phyloP scores from a whole-genome alignment of 495 filamentous ascomycete genomes.

The Lasiosphaeris hirsuta region DNA sequence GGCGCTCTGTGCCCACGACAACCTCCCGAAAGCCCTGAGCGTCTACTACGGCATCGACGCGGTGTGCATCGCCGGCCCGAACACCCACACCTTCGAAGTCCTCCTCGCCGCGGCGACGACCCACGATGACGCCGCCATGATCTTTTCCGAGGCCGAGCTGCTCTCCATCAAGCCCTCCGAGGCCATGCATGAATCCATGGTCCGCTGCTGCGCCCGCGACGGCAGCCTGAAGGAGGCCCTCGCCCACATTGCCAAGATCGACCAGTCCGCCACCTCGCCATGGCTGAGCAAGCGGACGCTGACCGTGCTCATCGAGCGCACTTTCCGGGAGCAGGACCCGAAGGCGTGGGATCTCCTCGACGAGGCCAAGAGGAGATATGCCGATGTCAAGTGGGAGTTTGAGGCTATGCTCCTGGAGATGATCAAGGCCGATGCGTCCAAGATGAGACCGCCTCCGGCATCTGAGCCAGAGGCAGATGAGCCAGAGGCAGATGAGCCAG shows the following conservation, averaged over 20 bases:
- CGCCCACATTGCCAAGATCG: slow-evolving; percentile 55
- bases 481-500: too few relatives aligned
- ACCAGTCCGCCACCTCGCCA: slow-evolving; percentile 13
- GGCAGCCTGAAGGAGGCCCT: slow-evolving; percentile 57
- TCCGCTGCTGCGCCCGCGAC: slow-evolving; percentile 59
- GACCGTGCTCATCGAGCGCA: slow-evolving; percentile 40
- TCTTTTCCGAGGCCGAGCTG: slow-evolving; percentile 70
- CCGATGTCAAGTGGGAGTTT: slow-evolving; percentile 23
- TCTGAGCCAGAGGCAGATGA: too few relatives aligned
- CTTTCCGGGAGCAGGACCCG: slow-evolving; percentile 37
- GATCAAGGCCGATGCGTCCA: neutral
- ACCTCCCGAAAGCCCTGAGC: slow-evolving; percentile 56
- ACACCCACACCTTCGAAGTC: slow-evolving; percentile 61
- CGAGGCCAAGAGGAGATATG: slow-evolving; percentile 32
- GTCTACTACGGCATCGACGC: slow-evolving; percentile 69
- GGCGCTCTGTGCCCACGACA: slow-evolving; percentile 37
- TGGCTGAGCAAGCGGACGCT: slow-evolving; percentile 41
- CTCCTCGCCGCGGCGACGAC: slow-evolving; percentile 61
- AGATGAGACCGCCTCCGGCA: too few relatives aligned
- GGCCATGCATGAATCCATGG: slow-evolving; percentile 64
- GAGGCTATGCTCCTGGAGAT: slow-evolving; percentile 4
- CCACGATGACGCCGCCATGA: slow-evolving; percentile 61
- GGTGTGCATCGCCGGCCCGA: slow-evolving; percentile 55
- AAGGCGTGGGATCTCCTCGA: slow-evolving; percentile 43
- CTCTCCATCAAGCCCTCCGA: slow-evolving; percentile 56